Evolutionary conservation across 441 rosid genomes (phyloP).

Genomic region (Eruca vesicaria): DNA sequence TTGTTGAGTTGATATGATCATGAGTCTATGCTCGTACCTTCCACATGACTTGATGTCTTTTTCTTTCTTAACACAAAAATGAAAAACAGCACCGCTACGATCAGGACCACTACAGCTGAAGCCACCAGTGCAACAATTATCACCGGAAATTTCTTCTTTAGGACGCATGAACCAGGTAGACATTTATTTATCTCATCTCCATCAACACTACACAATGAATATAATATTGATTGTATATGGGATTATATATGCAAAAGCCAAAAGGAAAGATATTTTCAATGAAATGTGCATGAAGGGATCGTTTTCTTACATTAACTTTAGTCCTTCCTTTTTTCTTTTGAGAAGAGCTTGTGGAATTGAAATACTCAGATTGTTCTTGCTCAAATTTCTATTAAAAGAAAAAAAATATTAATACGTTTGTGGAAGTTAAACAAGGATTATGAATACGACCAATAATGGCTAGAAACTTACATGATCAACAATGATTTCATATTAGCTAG

Average conservation of each 20-base stretch:
- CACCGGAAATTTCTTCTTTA: constrained; percentile 16
- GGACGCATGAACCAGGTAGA: constrained; percentile 5
- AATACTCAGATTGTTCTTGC: constrained; percentile 14
- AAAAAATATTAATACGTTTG: neutral
- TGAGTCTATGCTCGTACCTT: neutral
- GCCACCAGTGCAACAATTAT: constrained; percentile 7
- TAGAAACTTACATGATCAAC: neutral
- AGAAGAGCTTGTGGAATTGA: constrained; percentile 26
- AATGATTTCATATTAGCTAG: constrained; percentile 15
- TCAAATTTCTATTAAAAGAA: constrained; percentile 11
- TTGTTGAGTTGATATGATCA: neutral
- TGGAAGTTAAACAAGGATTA: neutral
- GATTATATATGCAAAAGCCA: neutral
- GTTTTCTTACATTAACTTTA: constrained; percentile 10
- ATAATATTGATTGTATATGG: neutral
- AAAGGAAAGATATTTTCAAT: too few species aligned
- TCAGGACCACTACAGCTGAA: neutral
- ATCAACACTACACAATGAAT: constrained; percentile 10
- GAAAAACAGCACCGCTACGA: neutral
- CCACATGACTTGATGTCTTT: neutral
- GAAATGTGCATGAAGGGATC: neutral
- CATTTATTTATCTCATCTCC: neutral
- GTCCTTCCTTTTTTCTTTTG: constrained; percentile 9
- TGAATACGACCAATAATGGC: neutral
- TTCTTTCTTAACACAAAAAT: neutral